phyloP scores from a whole-genome alignment of 345 rosid genomes.

The Angophora floribunda region DNA sequence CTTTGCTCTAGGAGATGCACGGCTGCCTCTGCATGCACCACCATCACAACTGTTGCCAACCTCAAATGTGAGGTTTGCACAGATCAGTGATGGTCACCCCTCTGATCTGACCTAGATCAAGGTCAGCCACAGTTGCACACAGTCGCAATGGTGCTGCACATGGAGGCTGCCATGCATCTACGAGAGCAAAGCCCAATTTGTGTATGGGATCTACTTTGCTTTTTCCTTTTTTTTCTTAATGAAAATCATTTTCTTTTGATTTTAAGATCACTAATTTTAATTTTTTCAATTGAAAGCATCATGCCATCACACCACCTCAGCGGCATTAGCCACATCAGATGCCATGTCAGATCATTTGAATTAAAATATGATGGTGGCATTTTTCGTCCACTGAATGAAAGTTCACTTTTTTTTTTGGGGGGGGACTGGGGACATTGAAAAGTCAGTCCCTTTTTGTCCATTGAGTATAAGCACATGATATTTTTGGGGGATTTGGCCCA shows the following conservation, averaged over 20 bases:
- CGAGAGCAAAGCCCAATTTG: not conserved
- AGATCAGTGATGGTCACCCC: not conserved
- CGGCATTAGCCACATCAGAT: not conserved
- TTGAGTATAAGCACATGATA: not conserved
- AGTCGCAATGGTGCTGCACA: not conserved
- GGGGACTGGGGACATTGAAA: not conserved
- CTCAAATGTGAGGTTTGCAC: not conserved
- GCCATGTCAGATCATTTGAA: not conserved
- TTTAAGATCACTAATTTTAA: not conserved
- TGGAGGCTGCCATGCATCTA: not conserved
- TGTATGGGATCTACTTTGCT: not conserved
- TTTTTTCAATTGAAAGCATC: not conserved
- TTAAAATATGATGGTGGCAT: not conserved
- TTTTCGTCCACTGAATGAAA: not conserved
- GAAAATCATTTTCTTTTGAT: not conserved
- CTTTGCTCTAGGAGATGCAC: not conserved
- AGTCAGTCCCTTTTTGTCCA: not conserved
- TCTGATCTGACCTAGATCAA: not conserved
- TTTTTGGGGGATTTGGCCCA: not conserved
- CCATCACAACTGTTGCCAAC: not conserved
- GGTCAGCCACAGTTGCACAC: not conserved
- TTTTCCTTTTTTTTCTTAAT: not conserved
- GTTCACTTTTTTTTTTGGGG: not conserved
- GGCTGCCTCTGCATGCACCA: not conserved
- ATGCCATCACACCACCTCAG: not conserved